These are phyloP conservation scores for Artemisia annua DNA, from an alignment of 129 eudicot genomes.

Conservation along the genomic window DNA sequence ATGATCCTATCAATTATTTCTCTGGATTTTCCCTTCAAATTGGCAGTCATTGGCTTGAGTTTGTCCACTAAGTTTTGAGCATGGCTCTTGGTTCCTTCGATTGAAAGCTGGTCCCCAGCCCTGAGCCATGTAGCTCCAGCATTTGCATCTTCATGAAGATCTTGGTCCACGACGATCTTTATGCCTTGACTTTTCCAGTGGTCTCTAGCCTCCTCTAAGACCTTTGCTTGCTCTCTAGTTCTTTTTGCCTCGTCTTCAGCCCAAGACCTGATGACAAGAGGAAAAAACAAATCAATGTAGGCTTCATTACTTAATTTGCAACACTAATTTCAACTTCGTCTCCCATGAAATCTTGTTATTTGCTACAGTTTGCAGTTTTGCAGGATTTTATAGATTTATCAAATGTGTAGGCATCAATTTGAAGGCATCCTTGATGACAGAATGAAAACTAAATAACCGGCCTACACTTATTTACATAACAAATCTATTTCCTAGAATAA, in stretches of 20 bases:
- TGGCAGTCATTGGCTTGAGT: not conserved
- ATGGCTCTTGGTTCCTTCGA: not conserved
- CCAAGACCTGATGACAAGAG: conserved; percentile 1
- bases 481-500: too few species aligned
- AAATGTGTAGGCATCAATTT: too few species aligned
- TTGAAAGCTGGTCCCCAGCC: conserved; percentile 3
- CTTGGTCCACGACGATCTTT: conserved; percentile 4
- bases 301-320: not conserved
- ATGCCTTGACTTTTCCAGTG: conserved; percentile 2
- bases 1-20: not conserved
- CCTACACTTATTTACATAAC: too few species aligned
- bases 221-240: conserved; percentile 14
- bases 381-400: too few species aligned
- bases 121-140: conserved; percentile 4
- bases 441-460: too few species aligned
- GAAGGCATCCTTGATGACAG: too few species aligned
- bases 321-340: too few species aligned
- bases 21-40: not conserved
- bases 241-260: conserved; percentile 11
- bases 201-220: conserved; percentile 7
- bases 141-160: not conserved
- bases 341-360: too few species aligned
- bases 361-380: too few species aligned
- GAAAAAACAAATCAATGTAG: not conserved
- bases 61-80: conserved; percentile 6